Evolutionary conservation across 805 yeast species (phyloP), one percentile per base, ranked within the genome.

Genomic region (Scheffersomyces ergatensis): DNA sequence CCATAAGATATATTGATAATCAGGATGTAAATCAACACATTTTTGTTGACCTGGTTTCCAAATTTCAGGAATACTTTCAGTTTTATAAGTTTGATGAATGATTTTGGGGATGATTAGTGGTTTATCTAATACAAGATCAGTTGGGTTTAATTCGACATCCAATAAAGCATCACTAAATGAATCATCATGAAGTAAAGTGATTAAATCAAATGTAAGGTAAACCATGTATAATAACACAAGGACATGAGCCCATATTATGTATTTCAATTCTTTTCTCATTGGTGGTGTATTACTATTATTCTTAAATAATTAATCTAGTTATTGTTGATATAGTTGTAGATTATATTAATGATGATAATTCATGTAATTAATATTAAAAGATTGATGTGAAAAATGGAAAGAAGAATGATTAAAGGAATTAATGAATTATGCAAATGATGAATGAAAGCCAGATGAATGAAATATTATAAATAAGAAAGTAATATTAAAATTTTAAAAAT

Each of bases 81-180:
- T 85, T 58, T 86, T 89, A 63, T 90, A 90, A 12, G 97, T 90
- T 62, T 90, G 97, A 58, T 90, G 97, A 40, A 90, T 89, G 58
- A 89, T 89, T 55, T 85, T 86, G 29, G 97, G 97, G 34, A 89
- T 88, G 29, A 84, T 58, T 44, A 74, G 74, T 8, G 81, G 80
- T 42, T 67, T 66, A 15, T 62, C 64, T 16, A 66, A 56, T 5
- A 63, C 55, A n/a, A 70, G 70, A 24, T 62, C 66, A 5, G 70
- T 63, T 2, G 83, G 83, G 49, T 82, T 78, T 36, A 86, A 56
- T 44, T 88, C 95, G 12, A 69, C 66, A 37, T 80, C 80, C 13
- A 77, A 57, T 18, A 87, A 65, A 1, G 85, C 86, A 54, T 84
- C 87, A 13, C 72, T 64, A 54, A 70, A 75, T 0, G 89, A 69